A percentile compares a stretch with the other conserved stretches of the same genome.
Conservation (phyloP, 73 alveolate genomes). For the Paramecium octaurelia region DNA sequence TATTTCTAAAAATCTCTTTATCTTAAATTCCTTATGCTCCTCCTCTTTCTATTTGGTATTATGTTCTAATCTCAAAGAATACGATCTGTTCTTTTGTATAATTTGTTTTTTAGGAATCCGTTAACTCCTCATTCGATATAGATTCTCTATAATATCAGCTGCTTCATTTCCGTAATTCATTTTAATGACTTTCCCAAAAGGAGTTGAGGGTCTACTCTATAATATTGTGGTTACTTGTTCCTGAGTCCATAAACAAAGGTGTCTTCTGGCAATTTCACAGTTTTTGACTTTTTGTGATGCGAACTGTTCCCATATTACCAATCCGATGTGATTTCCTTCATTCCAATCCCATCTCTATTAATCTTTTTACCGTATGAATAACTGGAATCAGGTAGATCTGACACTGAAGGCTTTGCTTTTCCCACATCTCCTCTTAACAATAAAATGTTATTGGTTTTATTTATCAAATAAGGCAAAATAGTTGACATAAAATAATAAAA, state of each 20-base stretch:
- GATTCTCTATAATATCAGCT: background rate
- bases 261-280: background rate
- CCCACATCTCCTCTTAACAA: constrained; percentile 67
- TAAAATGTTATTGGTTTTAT: constrained; percentile 50
- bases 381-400: constrained; percentile 38
- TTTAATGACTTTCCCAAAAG: background rate
- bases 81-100: background rate
- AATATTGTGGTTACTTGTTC: background rate
- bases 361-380: constrained; percentile 65
- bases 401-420: constrained; percentile 47
- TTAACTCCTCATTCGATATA: background rate
- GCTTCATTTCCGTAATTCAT: background rate
- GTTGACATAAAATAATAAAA: constrained; percentile 40
- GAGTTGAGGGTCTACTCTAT: constrained; percentile 40
- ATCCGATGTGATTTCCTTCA: constrained; percentile 35
- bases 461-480: constrained; percentile 21
- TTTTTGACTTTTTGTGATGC: background rate
- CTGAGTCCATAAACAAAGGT: background rate
- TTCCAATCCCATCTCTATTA: constrained; percentile 60
- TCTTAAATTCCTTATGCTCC: background rate
- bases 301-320: background rate
- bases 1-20: background rate
- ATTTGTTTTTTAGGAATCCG: background rate
- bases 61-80: background rate
- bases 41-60: background rate